Base-by-base conservation (phyloP, 768 basidiomycete genomes). In the Podaxis carcinomalis region DNA sequence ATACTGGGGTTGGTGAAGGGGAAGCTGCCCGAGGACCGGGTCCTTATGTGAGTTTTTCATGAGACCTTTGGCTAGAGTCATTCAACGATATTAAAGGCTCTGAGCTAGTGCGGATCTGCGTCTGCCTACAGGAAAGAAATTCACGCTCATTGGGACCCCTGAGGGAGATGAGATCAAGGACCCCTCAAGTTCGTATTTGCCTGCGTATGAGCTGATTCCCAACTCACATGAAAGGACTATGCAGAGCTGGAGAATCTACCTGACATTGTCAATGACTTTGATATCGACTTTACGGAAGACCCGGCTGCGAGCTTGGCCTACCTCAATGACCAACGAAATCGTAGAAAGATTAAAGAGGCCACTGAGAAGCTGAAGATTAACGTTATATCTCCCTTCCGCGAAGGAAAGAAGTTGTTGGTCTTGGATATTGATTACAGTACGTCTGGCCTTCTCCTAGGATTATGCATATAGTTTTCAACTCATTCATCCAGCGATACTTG, bases 371-470 rank as follows among this genome's bases (percentile, higher is more conserved):
- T 91, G 3, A 74, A 85, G 42, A 71, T 88, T 61, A 83, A 91
- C 68, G 71, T 94, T 61, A 94, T 96, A 62, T 81, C 87, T 70
- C 88, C 88, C 3, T 78, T 93, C 21, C 80, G 93, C 32, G 77
- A 80, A 56, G 90, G 89, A 21, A 95, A 94, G 72, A 86, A 84
- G 61, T 75, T 96, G 1, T 80, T 95, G 21, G 93, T 96, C 0
- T 79, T 96, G 7, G 93, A 95, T 69, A 85, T 95, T 57, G 93
- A 95, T 71, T 93, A 94, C 66, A 94, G 93, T 91, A 59, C 67
- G 83, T 65, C 4, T 25, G 55, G 37, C 16, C 35, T 23, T 51
- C 4, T 32, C 35, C 32, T 40, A 27, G 13, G 10, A 2, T 11
- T 10, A 27, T 5, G 21, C 25, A 28, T 49, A 58, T 36, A 36